A percentile compares a stretch with the other conserved stretches of the same genome.
phyloP scores from a whole-genome alignment of 2,329 filamentous ascomycete species.

The Penicillium sp. region DNA sequence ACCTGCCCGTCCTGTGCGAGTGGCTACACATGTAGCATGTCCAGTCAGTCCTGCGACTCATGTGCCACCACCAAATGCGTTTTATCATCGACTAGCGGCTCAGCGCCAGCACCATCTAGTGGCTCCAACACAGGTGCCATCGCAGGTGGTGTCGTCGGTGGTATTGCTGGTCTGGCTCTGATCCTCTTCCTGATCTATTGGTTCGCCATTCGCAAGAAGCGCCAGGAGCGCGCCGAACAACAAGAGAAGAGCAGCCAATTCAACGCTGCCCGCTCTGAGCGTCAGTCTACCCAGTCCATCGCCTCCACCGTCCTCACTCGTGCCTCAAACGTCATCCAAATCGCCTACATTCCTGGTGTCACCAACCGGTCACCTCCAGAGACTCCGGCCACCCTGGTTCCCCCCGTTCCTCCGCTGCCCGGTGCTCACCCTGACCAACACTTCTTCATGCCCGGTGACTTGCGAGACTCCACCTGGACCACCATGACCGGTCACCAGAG shows the following conservation, averaged over 20 bases:
- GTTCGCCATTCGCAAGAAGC: conserved; percentile 79
- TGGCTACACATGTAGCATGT: conserved; percentile 61
- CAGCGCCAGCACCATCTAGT: conserved; percentile 22
- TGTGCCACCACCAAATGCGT: conserved; percentile 59
- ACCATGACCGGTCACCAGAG: conserved; percentile 60
- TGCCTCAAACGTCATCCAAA: conserved; percentile 98
- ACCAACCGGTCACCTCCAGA: conserved; percentile 85
- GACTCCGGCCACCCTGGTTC: conserved; percentile 78
- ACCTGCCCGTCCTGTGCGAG: conserved; percentile 61
- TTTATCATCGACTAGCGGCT: not conserved
- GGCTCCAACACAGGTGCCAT: conserved; percentile 79
- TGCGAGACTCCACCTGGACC: conserved; percentile 89
- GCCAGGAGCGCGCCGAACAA: conserved; percentile 61
- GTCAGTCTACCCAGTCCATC: conserved; percentile 63
- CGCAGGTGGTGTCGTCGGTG: conserved; percentile 86
- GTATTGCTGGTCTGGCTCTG: conserved; percentile 71
- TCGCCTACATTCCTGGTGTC: conserved; percentile 96
- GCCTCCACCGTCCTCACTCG: conserved; percentile 93
- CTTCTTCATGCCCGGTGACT: conserved; percentile 88
- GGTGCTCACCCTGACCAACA: conserved; percentile 71
- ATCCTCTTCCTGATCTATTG: conserved; percentile 81
- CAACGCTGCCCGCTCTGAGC: conserved; percentile 36
- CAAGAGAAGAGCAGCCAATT: conserved; percentile 53
- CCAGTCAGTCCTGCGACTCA: conserved; percentile 58
- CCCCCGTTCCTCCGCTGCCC: conserved; percentile 92